A percentile compares a stretch with the other conserved stretches of the same genome.
phyloP scores from a whole-genome alignment of 2,329 filamentous ascomycete genomes.

The Fusarium floridanum region DNA sequence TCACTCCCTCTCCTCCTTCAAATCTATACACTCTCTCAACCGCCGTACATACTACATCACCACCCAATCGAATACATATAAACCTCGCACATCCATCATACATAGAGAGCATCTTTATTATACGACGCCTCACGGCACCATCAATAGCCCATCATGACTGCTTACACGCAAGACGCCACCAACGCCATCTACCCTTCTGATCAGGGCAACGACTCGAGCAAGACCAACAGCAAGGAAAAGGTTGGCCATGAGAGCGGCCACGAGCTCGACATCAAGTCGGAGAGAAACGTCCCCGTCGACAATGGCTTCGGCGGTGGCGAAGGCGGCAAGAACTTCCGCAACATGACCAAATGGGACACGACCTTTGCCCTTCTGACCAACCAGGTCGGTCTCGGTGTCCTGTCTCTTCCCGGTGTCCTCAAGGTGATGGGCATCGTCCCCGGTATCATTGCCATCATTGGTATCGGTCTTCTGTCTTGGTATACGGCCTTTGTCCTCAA shows the following conservation, averaged over 20 bases:
- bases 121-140: slow-evolving; percentile 8
- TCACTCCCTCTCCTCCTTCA: slow-evolving; percentile 4
- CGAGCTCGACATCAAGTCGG: slow-evolving; percentile 35
- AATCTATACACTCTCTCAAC: background rate
- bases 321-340: slow-evolving; percentile 51
- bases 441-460: slow-evolving; percentile 76
- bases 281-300: slow-evolving; percentile 35
- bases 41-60: background rate
- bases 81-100: background rate
- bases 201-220: slow-evolving; percentile 44
- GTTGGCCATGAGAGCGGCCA: slow-evolving; percentile 31
- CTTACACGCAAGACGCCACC: slow-evolving; percentile 33
- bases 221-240: slow-evolving; percentile 46
- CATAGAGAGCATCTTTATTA: background rate
- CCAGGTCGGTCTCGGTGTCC: slow-evolving; percentile 58
- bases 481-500: slow-evolving; percentile 65
- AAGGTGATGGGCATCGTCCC: slow-evolving; percentile 76
- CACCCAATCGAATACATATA: slow-evolving; percentile 10
- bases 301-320: slow-evolving; percentile 48
- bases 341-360: slow-evolving; percentile 52
- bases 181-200: slow-evolving; percentile 46
- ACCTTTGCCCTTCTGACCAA: slow-evolving; percentile 51
- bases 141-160: slow-evolving; percentile 29
- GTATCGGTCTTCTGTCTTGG: slow-evolving; percentile 74
- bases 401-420: slow-evolving; percentile 80